Evolutionary conservation across 352 stramenopile genomes (phyloP), one percentile per base, ranked within the genome.

Genomic region (Globisporangium spinosum): DNA sequence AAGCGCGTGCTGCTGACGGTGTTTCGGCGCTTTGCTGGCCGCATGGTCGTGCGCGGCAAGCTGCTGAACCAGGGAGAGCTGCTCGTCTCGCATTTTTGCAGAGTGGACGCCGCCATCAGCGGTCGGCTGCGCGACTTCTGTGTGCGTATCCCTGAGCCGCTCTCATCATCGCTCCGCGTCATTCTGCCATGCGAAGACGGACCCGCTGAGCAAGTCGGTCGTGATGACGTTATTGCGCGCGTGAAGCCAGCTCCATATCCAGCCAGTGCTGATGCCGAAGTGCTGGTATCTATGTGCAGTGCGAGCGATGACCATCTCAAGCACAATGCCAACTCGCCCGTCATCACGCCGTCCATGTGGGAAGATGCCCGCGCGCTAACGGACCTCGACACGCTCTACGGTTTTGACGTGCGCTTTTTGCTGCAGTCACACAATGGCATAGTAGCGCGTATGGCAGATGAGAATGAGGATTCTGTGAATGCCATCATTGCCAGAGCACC

Each of bases 51-150:
- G 25, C n/a, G 71, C 23, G 79, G 79, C 7, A 79, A 77, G 58
- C 62, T 87, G 10, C 66, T 84, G 57, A 87, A 87, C 65, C 69
- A 75, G 32, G 70, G 77, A 15, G 75, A 87, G 67, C 59, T 87
- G 34, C 57, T 80, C 12, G 75, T 87, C 22, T 57, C 64, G 22
- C 66, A 58, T 2, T 57, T 87, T 27, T 38, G 35, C 12, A 59
- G 64, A 34, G 2, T 71, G 3, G 23, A 64, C 17, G 20, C 32
- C 0, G 13, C 8, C 34, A 38, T 15, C 17, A n/a, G 9, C 10
- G 45, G 29, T n/a, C 29, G 32, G 29, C 56, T 9, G n/a, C n/a
- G 23, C 29, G 12, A 5, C 17, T 45, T n/a, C 6, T 61, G 49
- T 29, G 34, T 72, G 3, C 9, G 27, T 8, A 62, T 77, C 10